Conservation (phyloP, 495 filamentous ascomycete species). For the Trypethelium eluteriae region DNA sequence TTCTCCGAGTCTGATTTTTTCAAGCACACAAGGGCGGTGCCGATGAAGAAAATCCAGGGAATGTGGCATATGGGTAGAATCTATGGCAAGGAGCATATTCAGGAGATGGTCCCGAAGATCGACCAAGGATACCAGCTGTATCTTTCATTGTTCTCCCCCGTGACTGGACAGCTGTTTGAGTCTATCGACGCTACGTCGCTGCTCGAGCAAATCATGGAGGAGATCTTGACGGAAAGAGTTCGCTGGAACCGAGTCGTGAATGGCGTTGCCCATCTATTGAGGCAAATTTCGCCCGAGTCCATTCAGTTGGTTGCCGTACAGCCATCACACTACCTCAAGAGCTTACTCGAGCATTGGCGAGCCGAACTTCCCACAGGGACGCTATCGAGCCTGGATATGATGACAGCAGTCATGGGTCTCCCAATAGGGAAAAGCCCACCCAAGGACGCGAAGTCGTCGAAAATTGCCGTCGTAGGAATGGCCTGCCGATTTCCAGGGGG, state of each 20-base stretch:
- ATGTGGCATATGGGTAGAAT: conserved; percentile 40
- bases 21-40: conserved; percentile 31
- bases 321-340: conserved; percentile 4
- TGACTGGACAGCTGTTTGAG: conserved; percentile 16
- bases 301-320: background rate
- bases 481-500: conserved; percentile 36
- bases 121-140: background rate
- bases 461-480: conserved; percentile 41
- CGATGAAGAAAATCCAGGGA: conserved; percentile 35
- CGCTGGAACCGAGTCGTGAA: conserved; percentile 9
- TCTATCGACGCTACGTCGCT: conserved; percentile 13
- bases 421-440: background rate
- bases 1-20: conserved; percentile 33
- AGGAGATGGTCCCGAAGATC: conserved; percentile 23
- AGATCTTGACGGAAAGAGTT: conserved; percentile 21
- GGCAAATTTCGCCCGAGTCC: background rate
- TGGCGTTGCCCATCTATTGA: background rate
- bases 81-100: conserved; percentile 32
- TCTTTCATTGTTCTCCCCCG: conserved; percentile 14
- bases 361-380: conserved; percentile 8
- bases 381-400: background rate
- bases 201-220: conserved; percentile 15
- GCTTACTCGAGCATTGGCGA: background rate
- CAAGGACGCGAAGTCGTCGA: conserved; percentile 22
- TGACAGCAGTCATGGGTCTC: conserved; percentile 8